These are phyloP conservation scores for Berkeleyomyces basicola DNA, from an alignment of 2,329 filamentous ascomycete species.

Conservation along the genomic window DNA sequence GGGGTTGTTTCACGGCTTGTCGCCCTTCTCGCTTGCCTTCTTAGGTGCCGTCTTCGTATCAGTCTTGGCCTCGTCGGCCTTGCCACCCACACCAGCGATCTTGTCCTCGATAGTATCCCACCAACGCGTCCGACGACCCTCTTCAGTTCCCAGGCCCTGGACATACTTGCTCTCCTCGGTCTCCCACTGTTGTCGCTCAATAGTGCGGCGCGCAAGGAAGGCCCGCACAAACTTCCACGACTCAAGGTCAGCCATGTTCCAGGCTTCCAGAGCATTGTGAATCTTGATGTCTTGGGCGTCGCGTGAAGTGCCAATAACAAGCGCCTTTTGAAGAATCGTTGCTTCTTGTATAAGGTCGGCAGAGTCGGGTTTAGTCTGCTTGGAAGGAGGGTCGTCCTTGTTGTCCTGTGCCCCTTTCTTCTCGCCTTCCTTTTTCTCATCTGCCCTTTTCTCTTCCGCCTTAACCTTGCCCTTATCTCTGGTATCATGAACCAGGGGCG, in stretches of 20 bases:
- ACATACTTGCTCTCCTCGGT: slow-evolving; percentile 49
- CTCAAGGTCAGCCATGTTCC: slow-evolving; percentile 58
- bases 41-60: background rate
- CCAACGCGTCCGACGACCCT: slow-evolving; percentile 24
- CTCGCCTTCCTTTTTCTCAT: background rate
- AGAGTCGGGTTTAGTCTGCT: slow-evolving; percentile 28
- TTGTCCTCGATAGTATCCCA: slow-evolving; percentile 19
- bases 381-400: background rate
- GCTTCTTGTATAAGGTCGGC: slow-evolving; percentile 28
- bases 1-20: background rate
- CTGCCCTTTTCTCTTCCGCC: background rate
- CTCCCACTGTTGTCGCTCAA: slow-evolving; percentile 54
- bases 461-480: slow-evolving; percentile 3
- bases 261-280: slow-evolving; percentile 43
- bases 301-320: slow-evolving; percentile 30
- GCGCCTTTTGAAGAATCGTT: slow-evolving; percentile 35
- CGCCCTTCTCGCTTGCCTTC: background rate
- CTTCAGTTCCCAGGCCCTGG: slow-evolving; percentile 40
- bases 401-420: slow-evolving; percentile 10
- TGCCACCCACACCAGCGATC: slow-evolving; percentile 8
- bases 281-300: slow-evolving; percentile 28
- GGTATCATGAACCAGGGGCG: slow-evolving; percentile 29
- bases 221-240: slow-evolving; percentile 61
- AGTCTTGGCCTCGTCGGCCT: background rate
- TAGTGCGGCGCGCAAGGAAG: slow-evolving; percentile 42